Conservation (phyloP, 2,329 filamentous ascomycete genomes). For the Aspergillus proliferans region DNA sequence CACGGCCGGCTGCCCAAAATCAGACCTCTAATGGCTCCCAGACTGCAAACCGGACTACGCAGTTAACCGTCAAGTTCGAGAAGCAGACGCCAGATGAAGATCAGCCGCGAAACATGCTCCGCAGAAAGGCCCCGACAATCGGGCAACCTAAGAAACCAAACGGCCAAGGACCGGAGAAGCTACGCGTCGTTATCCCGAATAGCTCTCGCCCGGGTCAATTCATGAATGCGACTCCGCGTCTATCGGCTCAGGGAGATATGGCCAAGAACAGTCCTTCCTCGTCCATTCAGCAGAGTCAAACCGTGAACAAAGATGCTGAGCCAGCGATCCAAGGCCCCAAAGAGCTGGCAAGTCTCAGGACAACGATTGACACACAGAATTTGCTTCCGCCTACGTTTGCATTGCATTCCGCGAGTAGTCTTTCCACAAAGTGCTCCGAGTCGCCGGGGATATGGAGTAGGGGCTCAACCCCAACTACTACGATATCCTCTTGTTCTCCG, state of each 20-base stretch:
- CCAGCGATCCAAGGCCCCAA: conserved; percentile 23
- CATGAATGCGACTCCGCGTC: conserved; percentile 8
- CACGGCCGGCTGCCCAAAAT: conserved; percentile 19
- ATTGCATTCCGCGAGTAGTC: conserved; percentile 36
- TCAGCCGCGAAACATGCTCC: conserved; percentile 34
- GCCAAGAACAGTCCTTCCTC: conserved; percentile 8
- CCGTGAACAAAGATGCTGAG: conserved; percentile 10
- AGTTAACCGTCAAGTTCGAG: conserved; percentile 10
- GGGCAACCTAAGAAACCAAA: conserved; percentile 22
- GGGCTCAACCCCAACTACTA: conserved; percentile 44
- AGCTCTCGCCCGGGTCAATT: conserved; percentile 11
- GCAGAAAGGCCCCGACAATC: conserved; percentile 38
- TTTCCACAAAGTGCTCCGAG: conserved; percentile 42
- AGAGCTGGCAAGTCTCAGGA: conserved; percentile 35
- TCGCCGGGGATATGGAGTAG: conserved; percentile 43
- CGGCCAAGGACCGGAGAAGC: conserved; percentile 13
- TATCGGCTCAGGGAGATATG: conserved; percentile 8
- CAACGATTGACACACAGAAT: conserved; percentile 27
- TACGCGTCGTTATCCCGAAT: conserved; percentile 28
- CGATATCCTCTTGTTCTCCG: conserved; percentile 44
- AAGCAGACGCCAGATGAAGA: conserved; percentile 15
- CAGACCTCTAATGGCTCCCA: conserved; percentile 2
- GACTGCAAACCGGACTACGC: conserved; percentile 4
- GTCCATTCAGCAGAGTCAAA: conserved; percentile 11
- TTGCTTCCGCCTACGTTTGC: conserved; percentile 34